phyloP scores from a whole-genome alignment of 345 rosid species.

The Kernera saxatilis region DNA sequence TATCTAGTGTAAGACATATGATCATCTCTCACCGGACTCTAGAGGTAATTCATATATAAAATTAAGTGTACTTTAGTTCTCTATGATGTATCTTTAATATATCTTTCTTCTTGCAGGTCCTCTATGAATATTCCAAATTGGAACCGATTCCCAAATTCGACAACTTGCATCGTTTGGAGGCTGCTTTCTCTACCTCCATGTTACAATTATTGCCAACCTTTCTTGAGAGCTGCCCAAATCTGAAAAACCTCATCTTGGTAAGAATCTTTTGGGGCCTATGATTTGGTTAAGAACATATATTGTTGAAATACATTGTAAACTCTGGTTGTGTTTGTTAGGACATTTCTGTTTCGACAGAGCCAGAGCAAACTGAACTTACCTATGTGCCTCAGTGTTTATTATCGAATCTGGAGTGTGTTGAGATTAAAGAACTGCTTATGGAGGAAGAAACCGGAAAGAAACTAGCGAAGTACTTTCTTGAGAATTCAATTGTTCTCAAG shows the following conservation, averaged over 20 bases:
- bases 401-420: background rate
- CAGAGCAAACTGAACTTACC: background rate
- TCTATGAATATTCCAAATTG: background rate
- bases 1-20: background rate
- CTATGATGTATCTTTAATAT: background rate
- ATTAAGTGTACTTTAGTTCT: background rate
- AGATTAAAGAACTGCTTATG: background rate
- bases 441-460: background rate
- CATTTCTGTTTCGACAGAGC: background rate
- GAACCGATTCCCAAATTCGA: background rate
- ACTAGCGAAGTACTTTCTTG: background rate
- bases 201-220: background rate
- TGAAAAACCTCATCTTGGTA: background rate
- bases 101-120: background rate
- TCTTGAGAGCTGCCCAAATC: background rate
- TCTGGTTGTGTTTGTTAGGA: background rate
- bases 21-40: background rate
- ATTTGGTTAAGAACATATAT: no score
- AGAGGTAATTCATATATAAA: background rate
- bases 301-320: background rate
- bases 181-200: background rate
- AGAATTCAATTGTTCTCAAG: background rate
- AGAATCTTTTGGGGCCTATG: background rate
- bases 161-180: background rate
- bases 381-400: background rate